A percentile compares a stretch with the other conserved stretches of the same genome.
phyloP scores from a whole-genome alignment of 129 eudicot species.

The Glebionis coronaria region DNA sequence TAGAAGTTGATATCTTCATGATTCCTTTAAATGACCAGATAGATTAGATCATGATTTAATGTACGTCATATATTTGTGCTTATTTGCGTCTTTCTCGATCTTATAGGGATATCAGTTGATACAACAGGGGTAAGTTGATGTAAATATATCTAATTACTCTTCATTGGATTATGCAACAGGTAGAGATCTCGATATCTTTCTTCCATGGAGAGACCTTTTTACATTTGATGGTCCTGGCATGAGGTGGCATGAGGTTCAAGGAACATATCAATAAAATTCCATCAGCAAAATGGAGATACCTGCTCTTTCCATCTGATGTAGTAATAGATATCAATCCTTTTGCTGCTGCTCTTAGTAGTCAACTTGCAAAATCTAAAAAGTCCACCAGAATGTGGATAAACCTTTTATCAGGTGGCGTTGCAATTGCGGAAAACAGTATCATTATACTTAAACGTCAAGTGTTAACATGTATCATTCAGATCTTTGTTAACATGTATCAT shows the following conservation, averaged over 20 bases:
- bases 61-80: not conserved
- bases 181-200: constrained; percentile 91
- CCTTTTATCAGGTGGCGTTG: no score
- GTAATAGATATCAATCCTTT: constrained; percentile 41
- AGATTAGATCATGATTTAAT: not conserved
- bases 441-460: no score
- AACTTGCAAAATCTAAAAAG: constrained; percentile 33
- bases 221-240: constrained; percentile 55
- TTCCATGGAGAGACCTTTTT: constrained; percentile 80
- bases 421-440: no score
- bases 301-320: constrained; percentile 39
- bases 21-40: not conserved
- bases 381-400: constrained; percentile 53
- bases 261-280: constrained; percentile 28
- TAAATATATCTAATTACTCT: constrained; percentile 12
- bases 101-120: constrained; percentile 1
- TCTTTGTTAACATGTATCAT: no score
- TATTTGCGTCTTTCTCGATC: no score
- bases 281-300: constrained; percentile 14
- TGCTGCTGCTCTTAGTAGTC: constrained; percentile 16
- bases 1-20: not conserved
- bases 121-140: constrained; percentile 15
- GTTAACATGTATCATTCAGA: no score
- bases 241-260: constrained; percentile 49
- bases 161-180: constrained; percentile 44